Evolutionary conservation across 1,139 yeast species (phyloP).

Genomic region (Groenewaldozyma sp.): DNA sequence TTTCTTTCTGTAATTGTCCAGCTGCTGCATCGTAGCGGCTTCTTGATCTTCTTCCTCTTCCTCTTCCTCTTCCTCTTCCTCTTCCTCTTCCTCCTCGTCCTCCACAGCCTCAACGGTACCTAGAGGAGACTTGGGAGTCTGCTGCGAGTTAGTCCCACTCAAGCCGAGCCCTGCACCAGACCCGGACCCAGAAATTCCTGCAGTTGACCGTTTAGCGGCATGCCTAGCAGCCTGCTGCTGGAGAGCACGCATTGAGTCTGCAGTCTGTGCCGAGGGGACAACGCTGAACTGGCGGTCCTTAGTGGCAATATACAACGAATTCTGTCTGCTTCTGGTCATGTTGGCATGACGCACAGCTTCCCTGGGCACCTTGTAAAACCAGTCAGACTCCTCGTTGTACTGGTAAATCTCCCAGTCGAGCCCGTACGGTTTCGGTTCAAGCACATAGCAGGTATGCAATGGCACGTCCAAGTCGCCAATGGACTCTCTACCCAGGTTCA

Average conservation of each 20-base stretch:
- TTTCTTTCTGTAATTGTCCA: too few species aligned
- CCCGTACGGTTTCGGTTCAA: constrained; percentile 92
- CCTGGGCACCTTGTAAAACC: constrained; percentile 59
- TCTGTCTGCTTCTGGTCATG: constrained; percentile 5
- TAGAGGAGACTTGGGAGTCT: too few species aligned
- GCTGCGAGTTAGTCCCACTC: too few species aligned
- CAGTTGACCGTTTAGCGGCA: neutral
- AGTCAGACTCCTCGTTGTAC: constrained; percentile 67
- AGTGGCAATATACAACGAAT: constrained; percentile 10
- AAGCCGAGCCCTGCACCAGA: too few species aligned
- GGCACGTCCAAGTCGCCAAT: constrained; percentile 92
- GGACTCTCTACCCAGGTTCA: constrained; percentile 72
- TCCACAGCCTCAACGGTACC: too few species aligned
- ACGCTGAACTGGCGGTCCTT: constrained; percentile 22
- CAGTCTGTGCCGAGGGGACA: constrained; percentile 15
- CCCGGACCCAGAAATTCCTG: too few species aligned
- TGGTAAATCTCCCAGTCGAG: constrained; percentile 87
- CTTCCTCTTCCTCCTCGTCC: too few species aligned
- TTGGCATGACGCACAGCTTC: constrained; percentile 22
- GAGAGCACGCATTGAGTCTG: neutral
- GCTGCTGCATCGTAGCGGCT: too few species aligned
- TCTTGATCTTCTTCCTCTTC: too few species aligned
- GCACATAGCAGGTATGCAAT: constrained; percentile 75
- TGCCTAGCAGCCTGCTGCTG: neutral
- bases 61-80: too few species aligned